phyloP scores from a whole-genome alignment of 306 rosid genomes.

The Macrotyloma uniflorum region DNA sequence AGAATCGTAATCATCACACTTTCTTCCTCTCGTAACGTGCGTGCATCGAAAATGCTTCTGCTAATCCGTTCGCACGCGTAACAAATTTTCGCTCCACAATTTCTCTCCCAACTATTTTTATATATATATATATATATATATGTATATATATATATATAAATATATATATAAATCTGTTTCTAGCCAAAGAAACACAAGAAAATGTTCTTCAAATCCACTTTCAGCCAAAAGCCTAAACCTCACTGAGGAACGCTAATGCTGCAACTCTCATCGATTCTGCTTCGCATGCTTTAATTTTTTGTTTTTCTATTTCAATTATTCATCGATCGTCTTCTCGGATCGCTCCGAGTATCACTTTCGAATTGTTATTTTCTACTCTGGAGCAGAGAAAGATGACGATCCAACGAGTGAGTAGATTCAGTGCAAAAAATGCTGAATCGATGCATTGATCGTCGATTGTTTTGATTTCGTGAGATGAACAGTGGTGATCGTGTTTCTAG shows the following conservation, averaged over 20 bases:
- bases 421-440: neutral
- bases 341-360: neutral
- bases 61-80: neutral
- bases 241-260: neutral
- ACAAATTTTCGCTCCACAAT: slow-evolving; percentile 42
- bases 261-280: neutral
- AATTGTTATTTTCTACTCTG: neutral
- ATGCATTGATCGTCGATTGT: neutral
- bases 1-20: neutral
- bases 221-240: neutral
- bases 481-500: neutral
- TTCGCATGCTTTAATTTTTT: neutral
- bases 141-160: too few relatives aligned
- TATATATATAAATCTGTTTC: neutral
- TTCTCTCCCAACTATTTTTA: neutral
- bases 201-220: neutral
- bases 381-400: neutral
- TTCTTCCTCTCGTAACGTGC: neutral
- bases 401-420: slow-evolving; percentile 8
- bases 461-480: neutral
- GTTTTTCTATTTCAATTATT: neutral
- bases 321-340: neutral
- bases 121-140: neutral
- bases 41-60: slow-evolving; percentile 7
- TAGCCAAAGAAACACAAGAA: slow-evolving; percentile 8